These are phyloP conservation scores for Ophiostoma montium DNA, from an alignment of 2,329 filamentous ascomycete genomes.

Conservation along the genomic window DNA sequence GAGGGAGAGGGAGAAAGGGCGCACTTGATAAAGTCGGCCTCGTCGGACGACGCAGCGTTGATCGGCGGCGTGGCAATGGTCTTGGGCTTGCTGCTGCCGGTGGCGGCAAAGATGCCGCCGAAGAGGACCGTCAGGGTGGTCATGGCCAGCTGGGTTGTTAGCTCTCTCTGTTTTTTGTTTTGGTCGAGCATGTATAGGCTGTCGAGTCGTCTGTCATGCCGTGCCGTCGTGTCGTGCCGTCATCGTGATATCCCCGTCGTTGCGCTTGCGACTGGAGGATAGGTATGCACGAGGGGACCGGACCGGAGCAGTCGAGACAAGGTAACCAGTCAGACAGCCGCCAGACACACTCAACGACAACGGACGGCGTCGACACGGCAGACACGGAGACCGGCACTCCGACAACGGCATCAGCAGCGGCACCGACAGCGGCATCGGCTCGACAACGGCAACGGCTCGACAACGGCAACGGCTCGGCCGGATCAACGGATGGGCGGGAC, in stretches of 20 bases:
- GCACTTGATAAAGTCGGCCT: slow-evolving; percentile 53
- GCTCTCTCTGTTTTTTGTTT: not conserved
- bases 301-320: no score
- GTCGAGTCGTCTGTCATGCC: not conserved
- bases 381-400: no score
- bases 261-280: no score
- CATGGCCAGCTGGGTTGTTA: slow-evolving; percentile 36
- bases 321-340: no score
- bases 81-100: slow-evolving; percentile 30
- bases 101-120: slow-evolving; percentile 30
- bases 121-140: slow-evolving; percentile 38
- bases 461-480: not conserved
- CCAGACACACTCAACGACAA: no score
- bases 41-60: slow-evolving; percentile 47
- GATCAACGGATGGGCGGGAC: slow-evolving; percentile 17
- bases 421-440: not conserved
- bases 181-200: no score
- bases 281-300: no score
- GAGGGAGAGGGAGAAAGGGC: slow-evolving; percentile 16
- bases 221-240: not conserved
- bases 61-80: slow-evolving; percentile 37
- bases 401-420: not conserved
- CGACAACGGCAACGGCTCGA: not conserved
- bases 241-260: no score
- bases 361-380: no score